phyloP scores from a whole-genome alignment of 768 basidiomycete species.

The Rhizopogon vinicolor region DNA sequence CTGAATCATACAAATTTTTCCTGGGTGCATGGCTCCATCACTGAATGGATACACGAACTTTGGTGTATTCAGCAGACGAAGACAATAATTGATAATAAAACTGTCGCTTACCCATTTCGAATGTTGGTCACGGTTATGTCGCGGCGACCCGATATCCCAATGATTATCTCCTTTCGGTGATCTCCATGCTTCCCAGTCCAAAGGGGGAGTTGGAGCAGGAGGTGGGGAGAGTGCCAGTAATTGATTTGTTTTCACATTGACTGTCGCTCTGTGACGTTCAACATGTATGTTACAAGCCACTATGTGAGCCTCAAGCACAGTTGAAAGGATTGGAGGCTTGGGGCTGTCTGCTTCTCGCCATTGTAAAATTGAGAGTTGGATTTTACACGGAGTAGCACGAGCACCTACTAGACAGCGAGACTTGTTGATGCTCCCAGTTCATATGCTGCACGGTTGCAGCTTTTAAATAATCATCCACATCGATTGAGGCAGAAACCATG shows the following conservation, averaged over 20 bases:
- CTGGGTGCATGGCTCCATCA: background rate
- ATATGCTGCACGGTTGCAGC: background rate
- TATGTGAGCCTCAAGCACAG: background rate
- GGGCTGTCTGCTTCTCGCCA: background rate
- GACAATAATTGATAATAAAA: background rate
- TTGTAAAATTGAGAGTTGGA: background rate
- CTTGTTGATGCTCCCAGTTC: background rate
- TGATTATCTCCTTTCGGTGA: background rate
- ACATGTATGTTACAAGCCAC: conserved; percentile 6
- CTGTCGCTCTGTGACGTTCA: background rate
- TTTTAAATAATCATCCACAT: background rate
- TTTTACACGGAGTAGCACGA: background rate
- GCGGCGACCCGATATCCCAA: conserved; percentile 7
- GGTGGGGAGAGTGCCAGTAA: background rate
- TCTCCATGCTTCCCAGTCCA: background rate
- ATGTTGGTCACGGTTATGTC: background rate
- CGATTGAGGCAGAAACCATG: conserved; percentile 4
- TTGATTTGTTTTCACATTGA: conserved; percentile 1
- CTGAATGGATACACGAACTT: background rate
- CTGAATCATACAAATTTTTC: background rate
- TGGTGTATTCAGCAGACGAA: background rate
- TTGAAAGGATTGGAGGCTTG: background rate
- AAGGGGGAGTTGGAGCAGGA: background rate
- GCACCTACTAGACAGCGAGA: background rate
- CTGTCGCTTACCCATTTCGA: background rate